Base-by-base conservation (phyloP, 139 green algal genomes). In the Tetraselmis chui region DNA sequence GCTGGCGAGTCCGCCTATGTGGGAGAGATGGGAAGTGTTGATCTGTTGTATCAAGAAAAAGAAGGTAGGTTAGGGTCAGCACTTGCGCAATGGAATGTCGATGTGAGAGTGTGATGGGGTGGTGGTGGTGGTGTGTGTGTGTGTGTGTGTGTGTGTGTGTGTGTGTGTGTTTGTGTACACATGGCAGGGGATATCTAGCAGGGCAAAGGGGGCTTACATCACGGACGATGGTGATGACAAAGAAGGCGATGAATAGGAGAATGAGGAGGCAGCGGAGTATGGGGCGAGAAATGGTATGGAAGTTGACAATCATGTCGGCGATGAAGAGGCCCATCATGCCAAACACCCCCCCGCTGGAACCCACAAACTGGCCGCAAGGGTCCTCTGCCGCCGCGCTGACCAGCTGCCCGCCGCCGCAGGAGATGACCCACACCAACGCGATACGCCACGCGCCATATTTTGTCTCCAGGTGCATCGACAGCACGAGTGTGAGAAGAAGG, bases 251-350 rank as follows among this genome's bases (percentile, higher is more conserved):
- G 28, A 91, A 89, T n/a, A 86, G 82, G 2, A 89, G 31, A 76
- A 92, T 90, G 32, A 89, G 28, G 1, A 86, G 1, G 23, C 88
- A 76, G 26, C 90, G 89, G 80, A 95, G 79, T 23, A 95, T 79
- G n/a, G 75, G 82, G 82, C 85, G 79, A 11, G 76, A 77, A 23
- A 95, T 80, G 26, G 83, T 87, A 32, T 89, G 80, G 79, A 88
- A 93, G 86, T 93, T 92, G 23, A 92, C 80, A 58, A 91, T 22
- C 59, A 90, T 90, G 59, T 92, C 88, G 2, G 87, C 84, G 24
- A 91, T 79, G 75, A 89, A 93, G 59, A 92, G 84, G 30, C 92
- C 92, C 75, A 94, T 78, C 75, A 95, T 82, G n/a, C 92, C 92
- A 90, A 94, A 96, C 0, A 91, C 85, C 25, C 88, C 91, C 23